phyloP scores from a whole-genome alignment of 352 stramenopile species.

The Aphanomyces astaci region DNA sequence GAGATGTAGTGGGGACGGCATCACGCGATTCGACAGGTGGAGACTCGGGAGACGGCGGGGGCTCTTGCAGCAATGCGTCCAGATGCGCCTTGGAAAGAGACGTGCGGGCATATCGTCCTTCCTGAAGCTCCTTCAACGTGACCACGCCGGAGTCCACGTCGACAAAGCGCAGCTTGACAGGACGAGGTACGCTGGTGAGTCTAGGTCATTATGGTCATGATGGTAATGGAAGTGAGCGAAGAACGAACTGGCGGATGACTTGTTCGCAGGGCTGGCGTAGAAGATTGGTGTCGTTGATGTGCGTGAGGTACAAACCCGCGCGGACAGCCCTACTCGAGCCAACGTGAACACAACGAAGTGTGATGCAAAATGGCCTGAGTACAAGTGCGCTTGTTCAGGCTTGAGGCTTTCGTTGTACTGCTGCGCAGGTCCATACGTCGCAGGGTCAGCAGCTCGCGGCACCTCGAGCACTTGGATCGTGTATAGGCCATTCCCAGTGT shows the following conservation, averaged over 20 bases:
- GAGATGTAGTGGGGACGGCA: not conserved
- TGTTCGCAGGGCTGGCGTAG: conserved; percentile 52
- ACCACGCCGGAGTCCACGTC: conserved; percentile 73
- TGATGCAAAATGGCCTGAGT: not conserved
- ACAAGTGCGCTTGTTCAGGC: conserved; percentile 55
- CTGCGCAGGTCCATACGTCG: conserved; percentile 41
- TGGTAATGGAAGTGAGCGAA: not conserved
- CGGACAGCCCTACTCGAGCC: conserved; percentile 38
- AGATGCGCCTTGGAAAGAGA: conserved; percentile 12
- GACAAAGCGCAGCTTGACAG: conserved; percentile 57
- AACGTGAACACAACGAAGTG: not conserved
- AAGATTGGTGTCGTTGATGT: conserved; percentile 69
- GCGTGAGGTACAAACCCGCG: conserved; percentile 66
- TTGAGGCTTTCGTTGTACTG: conserved; percentile 61
- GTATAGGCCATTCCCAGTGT: conserved; percentile 81
- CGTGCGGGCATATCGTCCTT: conserved; percentile 6
- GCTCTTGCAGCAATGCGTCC: conserved; percentile 33
- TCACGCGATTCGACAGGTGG: conserved; percentile 7
- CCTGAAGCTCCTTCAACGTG: conserved; percentile 53
- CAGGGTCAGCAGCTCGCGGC: conserved; percentile 35
- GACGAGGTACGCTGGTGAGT: conserved; percentile 46
- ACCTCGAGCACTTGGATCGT: conserved; percentile 70
- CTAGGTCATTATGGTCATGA: conserved; percentile 18
- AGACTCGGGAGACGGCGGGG: conserved; percentile 16
- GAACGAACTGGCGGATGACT: conserved; percentile 46